Base-by-base conservation (phyloP, 2,329 filamentous ascomycete genomes). In the Neonectria coccinea region DNA sequence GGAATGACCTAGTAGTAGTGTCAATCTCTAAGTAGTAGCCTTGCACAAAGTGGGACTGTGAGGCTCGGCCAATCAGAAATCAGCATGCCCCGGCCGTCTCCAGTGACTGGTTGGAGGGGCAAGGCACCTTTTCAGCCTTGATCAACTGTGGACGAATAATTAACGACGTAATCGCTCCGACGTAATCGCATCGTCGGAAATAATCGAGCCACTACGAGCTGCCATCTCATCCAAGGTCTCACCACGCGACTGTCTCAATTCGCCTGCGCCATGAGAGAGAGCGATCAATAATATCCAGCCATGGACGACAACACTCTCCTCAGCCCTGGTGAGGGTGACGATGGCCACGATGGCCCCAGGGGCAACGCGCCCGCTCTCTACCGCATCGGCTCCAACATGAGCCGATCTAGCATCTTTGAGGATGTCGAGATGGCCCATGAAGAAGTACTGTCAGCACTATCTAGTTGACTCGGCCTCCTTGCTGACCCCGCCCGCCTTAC, bases 371-470 rank as follows among this genome's bases (percentile, higher is more conserved):
- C 60, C 53, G 59, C 76, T 56, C 76, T 92, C 67, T 92, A 93
- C 78, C 84, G 90, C 58, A 84, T 91, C 59, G 84, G 85, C 69
- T 91, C 90, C 56, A 92, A 92, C 74, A 84, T 89, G 73, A 93
- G 91, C 80, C 89, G 86, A 79, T 85, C 90, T 39, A 97, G 93
- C 79, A 90, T 97, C 71, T 91, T 97, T 72, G 93, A 93, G 70
- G 93, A 97, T 79, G 94, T 98, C n/a, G 95, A 97, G 78, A 98
- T 99, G 96, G 95, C 96, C 20, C 93, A 97, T 56, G 93, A 97
- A 77, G 95, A 98, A 87, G 92, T 96, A 73, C 50, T 16, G 5
- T 56, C 25, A 36, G 44, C 65, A 55, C 48, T 50, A 3, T 22
- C 6, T 14, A 12, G 12, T n/a, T 18, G 31, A 39, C 45, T n/a